A percentile compares a stretch with the other conserved stretches of the same genome.
Evolutionary conservation across 176 grass and related monocot genomes (phyloP).

Genomic region (Lolium multiflorum): DNA sequence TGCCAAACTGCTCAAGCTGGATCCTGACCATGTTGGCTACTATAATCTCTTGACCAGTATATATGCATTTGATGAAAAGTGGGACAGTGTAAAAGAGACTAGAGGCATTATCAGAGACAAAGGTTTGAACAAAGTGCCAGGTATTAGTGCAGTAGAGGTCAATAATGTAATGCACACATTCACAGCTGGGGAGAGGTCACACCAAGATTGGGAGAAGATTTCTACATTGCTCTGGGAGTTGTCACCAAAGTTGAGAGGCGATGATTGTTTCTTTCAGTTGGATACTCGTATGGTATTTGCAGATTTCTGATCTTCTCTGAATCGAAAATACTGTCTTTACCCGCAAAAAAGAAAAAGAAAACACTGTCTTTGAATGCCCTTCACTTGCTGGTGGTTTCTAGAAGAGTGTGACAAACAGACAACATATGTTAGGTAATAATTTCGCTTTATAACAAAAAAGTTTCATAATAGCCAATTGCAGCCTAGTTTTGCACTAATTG

Average conservation of each 20-base stretch:
- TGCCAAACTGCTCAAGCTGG: conserved; percentile 45
- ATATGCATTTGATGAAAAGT: conserved; percentile 70
- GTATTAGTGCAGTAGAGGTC: conserved; percentile 55
- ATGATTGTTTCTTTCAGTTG: conserved; percentile 10
- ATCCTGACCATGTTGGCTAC: conserved; percentile 63
- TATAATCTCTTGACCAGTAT: conserved; percentile 65
- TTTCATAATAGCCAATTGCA: background rate
- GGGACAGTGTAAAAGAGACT: conserved; percentile 49
- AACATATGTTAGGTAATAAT: background rate
- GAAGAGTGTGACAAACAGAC: background rate
- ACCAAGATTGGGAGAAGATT: conserved; percentile 39
- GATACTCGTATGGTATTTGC: background rate
- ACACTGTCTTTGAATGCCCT: background rate
- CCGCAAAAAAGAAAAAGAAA: too few species aligned
- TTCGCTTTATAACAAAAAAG: background rate
- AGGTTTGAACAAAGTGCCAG: conserved; percentile 53
- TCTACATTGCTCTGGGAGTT: conserved; percentile 34
- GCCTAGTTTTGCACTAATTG: background rate
- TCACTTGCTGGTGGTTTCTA: background rate
- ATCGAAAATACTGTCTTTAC: background rate
- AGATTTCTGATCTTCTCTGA: conserved; percentile 37
- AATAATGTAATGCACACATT: conserved; percentile 46
- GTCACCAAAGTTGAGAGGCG: conserved; percentile 24
- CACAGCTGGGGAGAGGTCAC: conserved; percentile 37
- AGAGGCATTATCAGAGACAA: conserved; percentile 42